phyloP scores from a whole-genome alignment of 169 alveolate species.

The Amoebophrya sp. region DNA sequence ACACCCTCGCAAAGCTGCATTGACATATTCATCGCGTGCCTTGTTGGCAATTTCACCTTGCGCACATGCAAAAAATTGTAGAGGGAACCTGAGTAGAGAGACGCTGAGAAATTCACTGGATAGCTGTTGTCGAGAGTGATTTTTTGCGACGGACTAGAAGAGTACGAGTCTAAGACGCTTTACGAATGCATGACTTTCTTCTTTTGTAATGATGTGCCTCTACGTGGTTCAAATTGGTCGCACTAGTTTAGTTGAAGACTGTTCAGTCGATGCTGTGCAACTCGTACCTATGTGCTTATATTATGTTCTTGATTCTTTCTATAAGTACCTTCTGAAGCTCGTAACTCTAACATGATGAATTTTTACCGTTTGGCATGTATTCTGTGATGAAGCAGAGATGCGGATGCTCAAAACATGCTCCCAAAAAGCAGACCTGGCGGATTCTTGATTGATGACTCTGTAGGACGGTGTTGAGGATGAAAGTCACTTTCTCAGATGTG shows the following conservation, averaged over 20 bases:
- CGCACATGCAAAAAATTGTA: slow-evolving; percentile 26
- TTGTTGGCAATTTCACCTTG: background rate
- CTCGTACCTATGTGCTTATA: no score
- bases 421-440: no score
- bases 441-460: no score
- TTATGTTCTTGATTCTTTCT: background rate
- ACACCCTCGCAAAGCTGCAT: slow-evolving; percentile 25
- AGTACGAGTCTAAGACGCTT: no score
- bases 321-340: background rate
- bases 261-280: no score
- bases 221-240: background rate
- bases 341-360: background rate
- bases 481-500: no score
- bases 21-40: background rate
- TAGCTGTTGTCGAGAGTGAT: background rate
- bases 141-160: background rate
- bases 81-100: background rate
- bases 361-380: slow-evolving; percentile 30
- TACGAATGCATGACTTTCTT: background rate
- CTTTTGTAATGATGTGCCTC: background rate
- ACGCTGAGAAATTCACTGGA: background rate
- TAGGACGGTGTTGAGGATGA: no score
- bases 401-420: slow-evolving; percentile 31
- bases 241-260: no score
- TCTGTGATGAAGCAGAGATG: slow-evolving; percentile 30